These are phyloP conservation scores for Coprinopsis strossmayeri DNA, from an alignment of 768 basidiomycete genomes.

Conservation along the genomic window DNA sequence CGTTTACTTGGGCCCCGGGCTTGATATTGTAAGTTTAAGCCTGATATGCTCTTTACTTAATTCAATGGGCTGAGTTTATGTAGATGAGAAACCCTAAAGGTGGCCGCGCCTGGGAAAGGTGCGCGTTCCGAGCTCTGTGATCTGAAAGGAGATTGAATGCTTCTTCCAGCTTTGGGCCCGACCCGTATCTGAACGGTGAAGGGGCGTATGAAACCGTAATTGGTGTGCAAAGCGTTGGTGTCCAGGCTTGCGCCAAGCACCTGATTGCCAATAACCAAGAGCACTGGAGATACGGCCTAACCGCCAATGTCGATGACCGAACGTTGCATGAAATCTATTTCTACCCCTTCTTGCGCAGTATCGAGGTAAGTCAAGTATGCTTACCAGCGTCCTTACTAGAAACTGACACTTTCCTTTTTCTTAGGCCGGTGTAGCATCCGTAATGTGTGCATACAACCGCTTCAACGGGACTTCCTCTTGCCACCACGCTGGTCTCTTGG, in stretches of 20 bases:
- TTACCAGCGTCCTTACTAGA: too few species aligned
- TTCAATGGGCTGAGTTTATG: neutral
- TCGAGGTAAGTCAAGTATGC: slow-evolving; percentile 30
- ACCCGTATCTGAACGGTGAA: slow-evolving; percentile 61
- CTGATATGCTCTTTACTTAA: neutral
- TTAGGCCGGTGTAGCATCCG: slow-evolving; percentile 41
- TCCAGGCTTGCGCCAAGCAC: slow-evolving; percentile 55
- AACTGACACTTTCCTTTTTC: too few species aligned
- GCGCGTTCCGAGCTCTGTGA: too few species aligned
- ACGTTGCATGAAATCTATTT: slow-evolving; percentile 49
- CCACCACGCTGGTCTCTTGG: slow-evolving; percentile 47
- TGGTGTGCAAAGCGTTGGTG: slow-evolving; percentile 55
- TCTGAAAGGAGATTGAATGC: neutral
- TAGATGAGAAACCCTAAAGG: slow-evolving; percentile 49
- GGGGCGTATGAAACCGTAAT: slow-evolving; percentile 52
- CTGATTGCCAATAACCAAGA: slow-evolving; percentile 45
- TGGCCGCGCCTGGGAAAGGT: slow-evolving; percentile 46
- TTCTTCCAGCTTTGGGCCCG: slow-evolving; percentile 41
- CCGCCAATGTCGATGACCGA: slow-evolving; percentile 47
- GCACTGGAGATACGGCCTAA: slow-evolving; percentile 42
- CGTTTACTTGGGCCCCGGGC: slow-evolving; percentile 44
- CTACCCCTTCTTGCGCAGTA: slow-evolving; percentile 43
- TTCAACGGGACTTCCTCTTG: slow-evolving; percentile 60
- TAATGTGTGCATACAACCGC: slow-evolving; percentile 51
- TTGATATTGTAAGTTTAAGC: slow-evolving; percentile 44